A percentile compares a stretch with the other conserved stretches of the same genome.
These are phyloP conservation scores for Phycomyces blakesleeanus DNA, from an alignment of 192 early-diverging fungal genomes.

Conservation along the genomic window DNA sequence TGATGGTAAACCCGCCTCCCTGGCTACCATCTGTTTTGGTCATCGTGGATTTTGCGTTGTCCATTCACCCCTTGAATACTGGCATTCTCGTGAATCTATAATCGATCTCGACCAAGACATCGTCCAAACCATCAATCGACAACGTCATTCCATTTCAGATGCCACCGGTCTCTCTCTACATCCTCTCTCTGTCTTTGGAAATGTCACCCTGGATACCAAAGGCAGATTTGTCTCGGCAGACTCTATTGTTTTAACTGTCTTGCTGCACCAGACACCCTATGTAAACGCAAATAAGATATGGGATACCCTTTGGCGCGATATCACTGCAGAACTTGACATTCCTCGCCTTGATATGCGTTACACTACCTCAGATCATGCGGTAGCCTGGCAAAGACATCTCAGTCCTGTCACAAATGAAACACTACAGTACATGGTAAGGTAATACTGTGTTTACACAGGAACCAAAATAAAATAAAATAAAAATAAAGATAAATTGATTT, in stretches of 20 bases:
- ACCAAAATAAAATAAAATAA: too few relatives aligned
- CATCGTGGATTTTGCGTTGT: conserved; percentile 44
- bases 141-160: neutral
- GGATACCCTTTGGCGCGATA: conserved; percentile 10
- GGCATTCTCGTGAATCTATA: conserved; percentile 19
- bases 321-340: neutral
- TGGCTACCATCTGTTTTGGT: conserved; percentile 6
- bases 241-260: conserved; percentile 49
- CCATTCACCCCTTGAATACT: conserved; percentile 58
- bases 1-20: neutral
- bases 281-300: conserved; percentile 1
- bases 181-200: conserved; percentile 15
- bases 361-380: neutral
- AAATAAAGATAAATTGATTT: too few relatives aligned
- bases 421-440: conserved; percentile 3
- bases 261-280: conserved; percentile 29
- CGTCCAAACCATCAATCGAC: conserved; percentile 4
- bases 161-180: conserved; percentile 20
- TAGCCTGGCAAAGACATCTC: neutral
- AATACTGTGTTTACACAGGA: conserved; percentile 10
- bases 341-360: neutral
- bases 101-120: conserved; percentile 7
- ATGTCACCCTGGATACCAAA: conserved; percentile 3
- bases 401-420: neutral
- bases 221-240: conserved; percentile 30